phyloP scores from a whole-genome alignment of 192 early-diverging fungal genomes.

The Dissophora ornata region DNA sequence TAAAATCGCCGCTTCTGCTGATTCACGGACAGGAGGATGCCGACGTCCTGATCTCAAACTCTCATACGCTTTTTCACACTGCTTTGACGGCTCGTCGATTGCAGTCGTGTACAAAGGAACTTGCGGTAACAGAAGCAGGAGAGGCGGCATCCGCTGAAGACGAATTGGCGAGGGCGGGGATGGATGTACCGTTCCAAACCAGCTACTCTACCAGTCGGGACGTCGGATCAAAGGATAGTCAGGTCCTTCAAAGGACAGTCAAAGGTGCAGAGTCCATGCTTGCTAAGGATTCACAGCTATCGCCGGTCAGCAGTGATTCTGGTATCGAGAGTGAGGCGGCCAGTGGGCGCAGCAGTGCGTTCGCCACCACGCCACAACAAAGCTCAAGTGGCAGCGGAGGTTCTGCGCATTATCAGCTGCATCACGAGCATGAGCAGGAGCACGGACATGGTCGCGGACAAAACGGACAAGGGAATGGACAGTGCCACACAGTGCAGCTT shows the following conservation, averaged over 20 bases:
- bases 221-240: background rate
- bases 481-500: constrained; percentile 36
- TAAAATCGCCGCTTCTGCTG: constrained; percentile 38
- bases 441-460: background rate
- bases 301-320: constrained; percentile 14
- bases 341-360: constrained; percentile 15
- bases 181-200: constrained; percentile 35
- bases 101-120: constrained; percentile 30
- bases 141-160: constrained; percentile 40
- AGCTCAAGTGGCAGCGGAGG: too few relatives aligned
- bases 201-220: constrained; percentile 25
- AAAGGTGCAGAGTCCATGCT: background rate
- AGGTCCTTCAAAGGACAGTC: background rate
- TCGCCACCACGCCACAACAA: constrained; percentile 12
- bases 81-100: constrained; percentile 35
- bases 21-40: constrained; percentile 52
- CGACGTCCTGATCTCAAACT: constrained; percentile 50
- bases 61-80: constrained; percentile 42
- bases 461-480: constrained; percentile 18
- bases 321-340: constrained; percentile 13
- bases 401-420: too few relatives aligned
- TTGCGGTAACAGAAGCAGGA: constrained; percentile 34
- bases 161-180: constrained; percentile 28
- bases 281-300: background rate
- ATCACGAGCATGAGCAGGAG: background rate